Evolutionary conservation across 768 basidiomycete species (phyloP), one percentile per base, ranked within the genome.

Genomic region (Dioszegia hungarica): DNA sequence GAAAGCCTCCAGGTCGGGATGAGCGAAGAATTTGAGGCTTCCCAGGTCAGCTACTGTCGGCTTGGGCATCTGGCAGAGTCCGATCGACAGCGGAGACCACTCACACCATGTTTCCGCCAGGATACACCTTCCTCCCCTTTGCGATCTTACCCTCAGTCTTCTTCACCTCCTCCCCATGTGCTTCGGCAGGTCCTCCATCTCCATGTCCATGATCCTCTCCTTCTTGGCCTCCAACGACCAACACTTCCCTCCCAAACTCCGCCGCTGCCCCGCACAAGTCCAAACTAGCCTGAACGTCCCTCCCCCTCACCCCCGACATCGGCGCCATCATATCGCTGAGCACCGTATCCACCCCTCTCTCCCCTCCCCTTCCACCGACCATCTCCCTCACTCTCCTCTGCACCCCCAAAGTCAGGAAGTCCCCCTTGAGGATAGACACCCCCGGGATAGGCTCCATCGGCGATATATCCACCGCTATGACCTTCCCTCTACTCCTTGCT

Each of bases 291-390:
- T 85, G 81, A 1, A 82, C 81, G 75, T 98, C 93, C 47, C 80
- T 80, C 0, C 77, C 74, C 17, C 80, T 73, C 58, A 87, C 85
- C 5, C 94, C 93, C 1, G 86, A 82, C 57, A 84, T 79, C 72
- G 92, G 91, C 19, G 85, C 84, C 17, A 91, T 89, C 87, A 97
- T 92, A 69, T 95, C 93, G 8, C 86, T 89, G 3, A 95, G 79
- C 24, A 95, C 82, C 17, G 93, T 78, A 71, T 97, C 90, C 6
- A 84, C 86, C 74, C 38, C 25, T 37, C 5, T 40, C 19, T 36
- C 25, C n/a, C 27, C 20, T 51, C 29, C 28, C 22, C 29, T 11
- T 34, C 36, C 38, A 31, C n/a, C 64, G 14, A 62, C 47, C 25
- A 45, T 72, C 52, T 34, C 54, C 63, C 29, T 61, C 59, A 28